phyloP scores from a whole-genome alignment of 2,329 filamentous ascomycete genomes.

The Beauveria bassiana region DNA sequence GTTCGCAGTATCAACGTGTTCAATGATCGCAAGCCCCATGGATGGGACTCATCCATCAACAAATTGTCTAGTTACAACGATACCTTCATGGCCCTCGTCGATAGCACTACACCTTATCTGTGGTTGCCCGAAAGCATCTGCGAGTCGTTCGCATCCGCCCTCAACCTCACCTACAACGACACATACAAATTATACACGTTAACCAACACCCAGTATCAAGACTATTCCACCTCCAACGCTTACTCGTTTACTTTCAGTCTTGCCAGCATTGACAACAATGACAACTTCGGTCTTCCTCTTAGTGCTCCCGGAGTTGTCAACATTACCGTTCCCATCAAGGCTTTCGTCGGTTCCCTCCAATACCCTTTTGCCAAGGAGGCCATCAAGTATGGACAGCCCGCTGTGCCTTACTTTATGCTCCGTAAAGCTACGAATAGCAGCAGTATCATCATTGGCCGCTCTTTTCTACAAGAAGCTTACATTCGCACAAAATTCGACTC shows the following conservation, averaged over 20 bases:
- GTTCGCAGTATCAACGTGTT: slow-evolving; percentile 48
- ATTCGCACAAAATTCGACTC: slow-evolving; percentile 50
- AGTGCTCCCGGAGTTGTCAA: slow-evolving; percentile 45
- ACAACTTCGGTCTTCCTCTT: slow-evolving; percentile 43
- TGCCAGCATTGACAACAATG: slow-evolving; percentile 45
- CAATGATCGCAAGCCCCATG: slow-evolving; percentile 20
- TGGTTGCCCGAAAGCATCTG: slow-evolving; percentile 56
- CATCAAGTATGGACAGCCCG: slow-evolving; percentile 36
- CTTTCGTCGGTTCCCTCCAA: slow-evolving; percentile 42
- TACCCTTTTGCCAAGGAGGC: slow-evolving; percentile 39
- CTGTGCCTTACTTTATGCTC: slow-evolving; percentile 58
- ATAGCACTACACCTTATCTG: slow-evolving; percentile 56
- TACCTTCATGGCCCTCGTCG: slow-evolving; percentile 47
- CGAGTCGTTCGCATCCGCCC: slow-evolving; percentile 53
- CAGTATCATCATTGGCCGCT: slow-evolving; percentile 56
- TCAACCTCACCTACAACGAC: slow-evolving; percentile 59
- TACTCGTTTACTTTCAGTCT: slow-evolving; percentile 51
- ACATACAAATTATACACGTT: slow-evolving; percentile 58
- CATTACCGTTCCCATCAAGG: slow-evolving; percentile 43
- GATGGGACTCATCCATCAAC: slow-evolving; percentile 32
- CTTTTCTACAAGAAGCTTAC: slow-evolving; percentile 64
- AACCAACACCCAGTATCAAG: slow-evolving; percentile 45
- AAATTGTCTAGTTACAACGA: slow-evolving; percentile 38
- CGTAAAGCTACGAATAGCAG: slow-evolving; percentile 44
- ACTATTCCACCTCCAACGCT: slow-evolving; percentile 34